Base-by-base conservation (phyloP, 2,329 filamentous ascomycete genomes). In the Simplicillium sp. region DNA sequence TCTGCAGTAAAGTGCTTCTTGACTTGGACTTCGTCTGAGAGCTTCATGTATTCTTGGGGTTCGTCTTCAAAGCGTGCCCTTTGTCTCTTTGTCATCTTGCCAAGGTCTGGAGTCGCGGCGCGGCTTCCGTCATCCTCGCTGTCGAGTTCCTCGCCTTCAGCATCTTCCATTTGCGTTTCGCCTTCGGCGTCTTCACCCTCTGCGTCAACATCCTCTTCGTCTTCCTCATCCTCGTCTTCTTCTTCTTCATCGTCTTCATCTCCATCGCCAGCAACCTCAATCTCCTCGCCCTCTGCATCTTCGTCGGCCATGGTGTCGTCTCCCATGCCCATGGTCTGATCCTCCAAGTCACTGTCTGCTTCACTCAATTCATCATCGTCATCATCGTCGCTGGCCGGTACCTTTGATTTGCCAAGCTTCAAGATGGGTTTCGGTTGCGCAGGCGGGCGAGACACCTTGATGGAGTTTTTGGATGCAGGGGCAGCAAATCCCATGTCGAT, bases 11-110 rank as follows among this genome's bases (percentile, higher is more conserved):
- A 78, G 18, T 67, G 61, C 54, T 78, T 78, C 58, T 80, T 80
- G 2, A 68, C 75, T 67, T 80, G 75, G 4, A 80, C 75, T 67
- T 80, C 75, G 57, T 80, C 74, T 3, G 75, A 78, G 1, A 80
- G 56, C 54, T 79, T 78, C 69, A 79, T 70, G 53, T 67, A 73
- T 50, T 71, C 69, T 54, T 66, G 70, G 35, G 63, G 68, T 48
- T 58, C 67, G 31, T 77, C 74, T 39, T 76, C 75, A 38, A 79
- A 77, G 13, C 75, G 67, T 18, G 75, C 75, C 32, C 75, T 64
- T 52, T 80, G 75, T 16, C 75, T 66, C 50, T 75, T 75, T 4
- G 75, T 80, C 71, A 80, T 75, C 57, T 76, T 77, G 29, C 71
- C 65, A 29, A 78, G 55, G 49, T 78, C 73, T 0, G 69, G 72